These are phyloP conservation scores for Emergomyces orientalis DNA, from an alignment of 2,329 filamentous ascomycete species.

Conservation along the genomic window DNA sequence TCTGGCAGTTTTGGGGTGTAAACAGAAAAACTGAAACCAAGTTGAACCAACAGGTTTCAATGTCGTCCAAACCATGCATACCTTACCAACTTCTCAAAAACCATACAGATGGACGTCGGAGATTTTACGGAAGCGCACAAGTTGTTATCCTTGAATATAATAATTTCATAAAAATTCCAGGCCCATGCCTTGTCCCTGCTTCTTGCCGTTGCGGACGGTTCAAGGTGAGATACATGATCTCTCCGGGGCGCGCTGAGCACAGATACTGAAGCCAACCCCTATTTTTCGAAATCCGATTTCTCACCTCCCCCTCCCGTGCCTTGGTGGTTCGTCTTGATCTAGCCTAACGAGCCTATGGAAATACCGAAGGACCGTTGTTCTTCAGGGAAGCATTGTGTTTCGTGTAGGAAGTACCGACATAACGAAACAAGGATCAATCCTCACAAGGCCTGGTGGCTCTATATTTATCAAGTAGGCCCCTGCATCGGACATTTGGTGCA, in stretches of 20 bases:
- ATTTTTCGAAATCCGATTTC: background rate
- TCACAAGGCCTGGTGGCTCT: background rate
- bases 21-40: background rate
- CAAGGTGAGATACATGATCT: too few species aligned
- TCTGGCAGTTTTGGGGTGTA: background rate
- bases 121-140: background rate
- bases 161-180: background rate
- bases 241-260: too few species aligned
- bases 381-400: background rate
- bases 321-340: too few species aligned
- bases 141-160: background rate
- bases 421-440: background rate
- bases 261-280: background rate
- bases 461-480: background rate
- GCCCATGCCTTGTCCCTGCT: background rate
- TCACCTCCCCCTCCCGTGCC: background rate
- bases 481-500: background rate
- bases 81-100: background rate
- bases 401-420: background rate
- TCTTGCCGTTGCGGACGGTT: too few species aligned
- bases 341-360: background rate
- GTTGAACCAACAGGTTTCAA: background rate
- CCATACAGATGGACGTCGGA: background rate
- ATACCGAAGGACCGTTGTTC: background rate
- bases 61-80: background rate